Conservation (phyloP, 768 basidiomycete genomes). For the Lentinus tigrinus region DNA sequence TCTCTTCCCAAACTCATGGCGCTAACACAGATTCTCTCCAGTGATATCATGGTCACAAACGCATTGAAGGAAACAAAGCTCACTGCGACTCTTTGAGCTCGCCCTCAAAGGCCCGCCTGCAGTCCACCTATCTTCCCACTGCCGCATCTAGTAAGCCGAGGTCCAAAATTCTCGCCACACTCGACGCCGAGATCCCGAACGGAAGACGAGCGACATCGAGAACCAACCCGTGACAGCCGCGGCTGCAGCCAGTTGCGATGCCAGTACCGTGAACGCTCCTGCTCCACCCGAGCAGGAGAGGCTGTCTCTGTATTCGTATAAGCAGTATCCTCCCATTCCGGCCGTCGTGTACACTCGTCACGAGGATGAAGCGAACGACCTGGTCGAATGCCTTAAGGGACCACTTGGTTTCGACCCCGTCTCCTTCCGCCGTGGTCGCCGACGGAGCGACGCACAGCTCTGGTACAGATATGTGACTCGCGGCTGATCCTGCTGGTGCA, state of each 20-base stretch:
- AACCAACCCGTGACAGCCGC: background rate
- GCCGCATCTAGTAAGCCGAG: background rate
- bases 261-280: background rate
- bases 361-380: slow-evolving; percentile 42
- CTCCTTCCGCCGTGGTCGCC: slow-evolving; percentile 26
- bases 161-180: slow-evolving; percentile 22
- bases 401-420: slow-evolving; percentile 50
- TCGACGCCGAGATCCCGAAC: slow-evolving; percentile 21
- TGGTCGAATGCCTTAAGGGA: slow-evolving; percentile 38
- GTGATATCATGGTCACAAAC: slow-evolving; percentile 16
- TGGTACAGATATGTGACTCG: slow-evolving; percentile 46
- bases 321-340: slow-evolving; percentile 33
- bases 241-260: background rate
- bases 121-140: background rate
- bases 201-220: slow-evolving; percentile 1
- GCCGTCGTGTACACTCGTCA: slow-evolving; percentile 38
- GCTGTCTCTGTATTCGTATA: slow-evolving; percentile 39
- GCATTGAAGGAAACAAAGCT: slow-evolving; percentile 19
- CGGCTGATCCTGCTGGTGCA: slow-evolving; percentile 47
- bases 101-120: slow-evolving; percentile 6
- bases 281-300: background rate
- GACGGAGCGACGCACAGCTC: slow-evolving; percentile 37
- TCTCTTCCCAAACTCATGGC: too few relatives aligned
- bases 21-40: too few relatives aligned
- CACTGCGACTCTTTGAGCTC: slow-evolving; percentile 12